phyloP scores from a whole-genome alignment of 352 stramenopile genomes.

The Phytophthora pinifolia region DNA sequence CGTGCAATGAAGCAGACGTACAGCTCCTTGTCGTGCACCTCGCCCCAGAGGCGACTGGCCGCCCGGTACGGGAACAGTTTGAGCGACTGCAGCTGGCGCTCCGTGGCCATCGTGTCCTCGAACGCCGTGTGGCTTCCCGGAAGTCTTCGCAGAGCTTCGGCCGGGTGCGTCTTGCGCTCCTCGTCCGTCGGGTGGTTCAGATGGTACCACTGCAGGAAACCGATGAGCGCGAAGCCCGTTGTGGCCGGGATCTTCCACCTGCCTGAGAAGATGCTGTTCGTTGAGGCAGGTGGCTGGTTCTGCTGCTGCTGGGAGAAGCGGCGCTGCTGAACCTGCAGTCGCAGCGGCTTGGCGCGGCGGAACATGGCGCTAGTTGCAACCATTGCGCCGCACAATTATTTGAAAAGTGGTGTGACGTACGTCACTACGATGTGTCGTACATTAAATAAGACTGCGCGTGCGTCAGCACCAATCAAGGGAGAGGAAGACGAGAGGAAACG shows the following conservation, averaged over 20 bases:
- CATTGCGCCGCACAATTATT: neutral
- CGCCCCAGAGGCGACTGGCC: conserved; percentile 73
- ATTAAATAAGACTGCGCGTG: conserved; percentile 1
- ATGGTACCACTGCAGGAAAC: conserved; percentile 69
- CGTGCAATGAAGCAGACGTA: conserved; percentile 26
- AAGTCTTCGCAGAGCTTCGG: conserved; percentile 45
- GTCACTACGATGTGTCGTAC: conserved; percentile 19
- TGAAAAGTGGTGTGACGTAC: neutral
- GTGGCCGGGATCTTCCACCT: conserved; percentile 73
- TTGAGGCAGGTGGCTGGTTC: neutral
- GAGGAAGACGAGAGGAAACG: conserved; percentile 15
- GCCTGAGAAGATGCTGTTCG: conserved; percentile 20
- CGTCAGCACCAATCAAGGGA: conserved; percentile 16
- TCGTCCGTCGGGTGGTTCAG: conserved; percentile 64
- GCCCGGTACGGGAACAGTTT: conserved; percentile 81
- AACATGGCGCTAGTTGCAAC: conserved; percentile 6
- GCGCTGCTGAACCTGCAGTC: conserved; percentile 11
- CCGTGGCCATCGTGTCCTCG: conserved; percentile 70
- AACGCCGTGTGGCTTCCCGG: conserved; percentile 54
- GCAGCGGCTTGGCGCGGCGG: neutral
- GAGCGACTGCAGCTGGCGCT: conserved; percentile 71
- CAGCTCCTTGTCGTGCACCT: conserved; percentile 80
- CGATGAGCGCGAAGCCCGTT: conserved; percentile 68
- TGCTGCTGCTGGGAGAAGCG: conserved; percentile 22
- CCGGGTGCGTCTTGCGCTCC: conserved; percentile 61